These are phyloP conservation scores for Penicillium steckii DNA, from an alignment of 495 filamentous ascomycete species.

Conservation along the genomic window DNA sequence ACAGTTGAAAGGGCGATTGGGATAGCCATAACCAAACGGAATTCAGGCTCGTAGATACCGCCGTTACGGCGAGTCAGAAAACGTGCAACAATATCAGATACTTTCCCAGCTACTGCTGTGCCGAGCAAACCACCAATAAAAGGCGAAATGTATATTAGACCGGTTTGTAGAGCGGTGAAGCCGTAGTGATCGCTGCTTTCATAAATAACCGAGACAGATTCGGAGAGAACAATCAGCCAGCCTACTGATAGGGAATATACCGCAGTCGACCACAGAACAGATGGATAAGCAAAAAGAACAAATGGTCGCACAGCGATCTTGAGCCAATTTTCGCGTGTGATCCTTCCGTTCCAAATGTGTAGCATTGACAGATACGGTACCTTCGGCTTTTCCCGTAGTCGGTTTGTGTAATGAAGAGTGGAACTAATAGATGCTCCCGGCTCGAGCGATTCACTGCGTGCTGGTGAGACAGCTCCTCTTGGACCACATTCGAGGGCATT, in stretches of 20 bases:
- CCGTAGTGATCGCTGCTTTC: slow-evolving; percentile 64
- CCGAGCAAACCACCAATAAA: slow-evolving; percentile 89
- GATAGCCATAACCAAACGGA: slow-evolving; percentile 86
- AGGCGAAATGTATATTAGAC: slow-evolving; percentile 85
- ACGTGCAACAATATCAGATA: slow-evolving; percentile 80
- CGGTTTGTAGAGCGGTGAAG: slow-evolving; percentile 76
- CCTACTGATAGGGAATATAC: slow-evolving; percentile 90
- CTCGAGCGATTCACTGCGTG: slow-evolving; percentile 33
- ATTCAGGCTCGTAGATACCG: slow-evolving; percentile 95
- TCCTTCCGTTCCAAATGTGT: slow-evolving; percentile 70
- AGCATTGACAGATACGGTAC: slow-evolving; percentile 71
- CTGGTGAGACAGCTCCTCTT: slow-evolving; percentile 20
- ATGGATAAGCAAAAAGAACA: slow-evolving; percentile 82
- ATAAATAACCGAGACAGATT: slow-evolving; percentile 78
- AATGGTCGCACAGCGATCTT: slow-evolving; percentile 76
- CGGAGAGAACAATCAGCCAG: slow-evolving; percentile 94
- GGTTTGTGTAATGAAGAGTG: slow-evolving; percentile 54
- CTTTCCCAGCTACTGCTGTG: slow-evolving; percentile 84
- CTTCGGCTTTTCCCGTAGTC: slow-evolving; percentile 56
- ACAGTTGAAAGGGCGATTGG: slow-evolving; percentile 78
- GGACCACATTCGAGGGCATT: slow-evolving; percentile 27
- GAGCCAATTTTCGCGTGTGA: slow-evolving; percentile 76
- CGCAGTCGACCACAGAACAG: slow-evolving; percentile 85
- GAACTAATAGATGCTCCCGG: slow-evolving; percentile 23
- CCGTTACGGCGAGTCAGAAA: slow-evolving; percentile 81